A percentile compares a stretch with the other conserved stretches of the same genome.
Conservation (phyloP, 257 asterid genomes). For the Solanum appendiculatum region DNA sequence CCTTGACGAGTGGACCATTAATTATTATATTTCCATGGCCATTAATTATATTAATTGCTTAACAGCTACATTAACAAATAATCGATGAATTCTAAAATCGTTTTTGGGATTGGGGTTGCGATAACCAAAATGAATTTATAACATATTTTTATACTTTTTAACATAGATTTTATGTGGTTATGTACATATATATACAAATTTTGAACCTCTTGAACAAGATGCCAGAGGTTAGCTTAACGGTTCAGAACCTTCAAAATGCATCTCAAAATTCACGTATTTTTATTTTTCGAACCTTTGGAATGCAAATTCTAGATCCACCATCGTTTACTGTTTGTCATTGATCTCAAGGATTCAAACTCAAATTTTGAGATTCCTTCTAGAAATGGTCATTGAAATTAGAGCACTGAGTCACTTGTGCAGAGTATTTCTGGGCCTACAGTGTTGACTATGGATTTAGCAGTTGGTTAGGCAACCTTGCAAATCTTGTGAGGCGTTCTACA, state of each 20-base stretch:
- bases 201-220: no score
- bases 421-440: not conserved
- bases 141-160: not conserved
- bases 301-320: no score
- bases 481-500: not conserved
- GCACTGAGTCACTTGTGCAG: not conserved
- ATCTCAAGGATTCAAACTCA: not conserved
- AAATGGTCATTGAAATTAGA: not conserved
- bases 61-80: not conserved
- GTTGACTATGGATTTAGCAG: not conserved
- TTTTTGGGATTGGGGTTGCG: not conserved
- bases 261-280: no score
- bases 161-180: no score
- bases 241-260: not conserved
- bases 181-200: no score
- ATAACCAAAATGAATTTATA: not conserved
- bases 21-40: not conserved
- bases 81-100: not conserved
- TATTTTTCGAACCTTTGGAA: no score
- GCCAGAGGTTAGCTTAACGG: not conserved
- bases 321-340: not conserved
- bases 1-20: not conserved
- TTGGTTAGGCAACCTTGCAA: not conserved
- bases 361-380: not conserved
- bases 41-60: not conserved